Evolutionary conservation across 306 rosid species (phyloP), one percentile per base, ranked within the genome.

Genomic region (Rosa chinensis): DNA sequence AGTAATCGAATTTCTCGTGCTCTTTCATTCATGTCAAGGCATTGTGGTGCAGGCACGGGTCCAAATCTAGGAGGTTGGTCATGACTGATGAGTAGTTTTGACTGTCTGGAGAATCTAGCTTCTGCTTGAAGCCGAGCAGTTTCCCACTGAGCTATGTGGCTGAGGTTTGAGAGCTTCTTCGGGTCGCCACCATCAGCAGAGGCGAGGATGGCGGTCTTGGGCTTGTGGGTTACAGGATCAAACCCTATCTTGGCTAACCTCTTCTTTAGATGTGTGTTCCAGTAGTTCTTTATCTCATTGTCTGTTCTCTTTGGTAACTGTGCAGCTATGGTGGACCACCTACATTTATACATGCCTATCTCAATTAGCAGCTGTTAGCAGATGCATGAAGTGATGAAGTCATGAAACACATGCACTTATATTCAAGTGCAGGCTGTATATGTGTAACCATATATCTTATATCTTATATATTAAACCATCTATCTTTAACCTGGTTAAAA

Each of bases 61-160:
- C 8, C 45, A 43, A 8, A 43, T 6, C 45, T 43, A 20, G 63
- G 28, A 21, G 63, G 32, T 56, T 56, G 63, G 63, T 56, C 63
- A 39, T 58, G 16, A 12, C 17, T 44, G 12, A 14, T 25, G 45
- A 53, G 61, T 39, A 43, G 64, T 18, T 48, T 17, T 20, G 82
- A 79, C 43, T 79, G 78, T 63, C 59, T 49, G 14, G 44, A 49
- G 0, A 71, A 64, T 16, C 82, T 71, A 20, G 71, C 78, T 63
- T 79, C 78, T 4, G 82, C 78, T 66, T 79, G 64, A 49, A 79
- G 73, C 62, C 82, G 58, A 39, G 37, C 66, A 14, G 44, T 62
- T 55, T 79, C 82, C 82, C 82, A 79, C 53, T 79, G 82, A 49
- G 58, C 73, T 50, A 72, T 72, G 73, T 79, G 82, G 78, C 73